These are phyloP conservation scores for Euptelea pleiosperma DNA, from an alignment of 164 flowering plant species.

Conservation along the genomic window DNA sequence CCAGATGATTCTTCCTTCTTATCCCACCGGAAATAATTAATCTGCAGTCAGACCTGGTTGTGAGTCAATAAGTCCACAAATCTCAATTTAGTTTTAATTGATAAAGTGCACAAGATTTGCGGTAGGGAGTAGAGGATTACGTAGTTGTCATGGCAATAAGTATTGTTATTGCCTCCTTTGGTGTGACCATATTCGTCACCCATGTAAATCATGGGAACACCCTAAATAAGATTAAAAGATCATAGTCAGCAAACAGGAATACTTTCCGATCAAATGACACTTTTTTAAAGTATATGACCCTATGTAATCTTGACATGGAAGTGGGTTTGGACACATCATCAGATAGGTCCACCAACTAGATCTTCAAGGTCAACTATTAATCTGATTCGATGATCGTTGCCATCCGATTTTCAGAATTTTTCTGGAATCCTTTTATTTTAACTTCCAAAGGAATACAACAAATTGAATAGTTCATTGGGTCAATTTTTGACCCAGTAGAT, in stretches of 20 bases:
- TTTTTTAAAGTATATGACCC: too few relatives aligned
- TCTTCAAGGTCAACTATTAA: too few relatives aligned
- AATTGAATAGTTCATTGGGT: too few relatives aligned
- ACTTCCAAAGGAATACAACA: too few relatives aligned
- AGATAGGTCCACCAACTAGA: too few relatives aligned
- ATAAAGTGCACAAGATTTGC: neutral
- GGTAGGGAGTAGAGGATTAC: conserved; percentile 35
- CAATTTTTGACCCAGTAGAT: too few relatives aligned
- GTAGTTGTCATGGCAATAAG: conserved; percentile 91
- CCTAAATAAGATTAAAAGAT: conserved; percentile 44
- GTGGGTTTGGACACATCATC: too few relatives aligned
- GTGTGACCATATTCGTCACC: conserved; percentile 98
- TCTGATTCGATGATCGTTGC: too few relatives aligned
- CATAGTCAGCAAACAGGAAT: conserved; percentile 11
- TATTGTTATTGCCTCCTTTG: conserved; percentile 96
- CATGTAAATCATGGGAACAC: conserved; percentile 95
- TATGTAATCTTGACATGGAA: too few relatives aligned
- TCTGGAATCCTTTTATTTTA: too few relatives aligned
- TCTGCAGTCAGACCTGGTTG: conserved; percentile 34
- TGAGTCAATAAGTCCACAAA: neutral
- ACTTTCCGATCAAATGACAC: neutral
- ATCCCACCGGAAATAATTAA: conserved; percentile 95
- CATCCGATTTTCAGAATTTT: too few relatives aligned
- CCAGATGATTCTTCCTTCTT: conserved; percentile 75
- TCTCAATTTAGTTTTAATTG: neutral